A percentile compares a stretch with the other conserved stretches of the same genome.
Conservation (phyloP, 441 rosid species). For the Populus hybrid region DNA sequence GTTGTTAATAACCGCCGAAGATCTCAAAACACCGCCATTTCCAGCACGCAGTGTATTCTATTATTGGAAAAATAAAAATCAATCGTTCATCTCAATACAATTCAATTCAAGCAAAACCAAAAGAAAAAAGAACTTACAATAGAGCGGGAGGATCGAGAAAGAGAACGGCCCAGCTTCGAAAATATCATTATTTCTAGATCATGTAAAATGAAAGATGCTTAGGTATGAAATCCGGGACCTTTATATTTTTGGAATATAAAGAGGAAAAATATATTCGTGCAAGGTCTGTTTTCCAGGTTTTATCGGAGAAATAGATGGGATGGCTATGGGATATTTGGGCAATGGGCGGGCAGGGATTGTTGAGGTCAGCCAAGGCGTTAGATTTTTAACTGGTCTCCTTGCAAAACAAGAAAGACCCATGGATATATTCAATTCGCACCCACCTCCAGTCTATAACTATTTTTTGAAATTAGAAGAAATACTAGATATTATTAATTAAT, state of each 20-base stretch:
- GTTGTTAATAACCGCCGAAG: constrained; percentile 18
- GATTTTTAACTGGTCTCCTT: background rate
- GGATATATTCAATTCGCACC: background rate
- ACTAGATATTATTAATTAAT: too few species aligned
- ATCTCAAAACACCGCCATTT: constrained; percentile 28
- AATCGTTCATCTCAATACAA: background rate
- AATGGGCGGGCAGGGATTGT: background rate
- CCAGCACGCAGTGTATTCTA: constrained; percentile 35
- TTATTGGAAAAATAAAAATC: background rate
- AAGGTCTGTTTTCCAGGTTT: too few species aligned
- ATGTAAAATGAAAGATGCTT: too few species aligned
- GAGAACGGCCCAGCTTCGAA: constrained; percentile 54
- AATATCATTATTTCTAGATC: constrained; percentile 40
- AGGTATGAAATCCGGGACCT: background rate
- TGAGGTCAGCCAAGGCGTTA: background rate
- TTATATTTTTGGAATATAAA: background rate
- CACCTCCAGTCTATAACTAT: too few species aligned
- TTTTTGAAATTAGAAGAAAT: too few species aligned
- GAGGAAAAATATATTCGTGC: background rate
- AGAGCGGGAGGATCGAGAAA: constrained; percentile 55
- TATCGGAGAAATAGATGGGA: background rate
- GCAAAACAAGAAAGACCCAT: background rate
- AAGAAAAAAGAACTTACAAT: constrained; percentile 31
- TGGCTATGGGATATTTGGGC: background rate
- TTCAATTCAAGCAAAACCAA: background rate